A percentile compares a stretch with the other conserved stretches of the same genome.
Evolutionary conservation across 2,329 filamentous ascomycete species (phyloP).

Genomic region (Cytospora mali): DNA sequence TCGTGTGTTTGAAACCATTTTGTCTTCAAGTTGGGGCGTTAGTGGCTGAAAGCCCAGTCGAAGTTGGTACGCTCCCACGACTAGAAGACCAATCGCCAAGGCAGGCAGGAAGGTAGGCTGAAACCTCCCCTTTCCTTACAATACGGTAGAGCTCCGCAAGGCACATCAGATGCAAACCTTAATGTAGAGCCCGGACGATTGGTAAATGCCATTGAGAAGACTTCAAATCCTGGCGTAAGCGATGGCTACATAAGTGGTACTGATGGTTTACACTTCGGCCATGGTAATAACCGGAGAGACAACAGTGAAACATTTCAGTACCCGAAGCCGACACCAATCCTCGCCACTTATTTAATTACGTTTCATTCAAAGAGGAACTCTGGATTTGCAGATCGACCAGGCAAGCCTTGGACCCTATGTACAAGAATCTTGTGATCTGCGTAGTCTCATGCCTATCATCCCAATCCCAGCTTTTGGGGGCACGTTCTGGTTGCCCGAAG

Average conservation of each 20-base stretch:
- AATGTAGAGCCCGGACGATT: background rate
- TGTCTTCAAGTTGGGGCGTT: background rate
- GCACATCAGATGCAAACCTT: background rate
- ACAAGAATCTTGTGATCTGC: slow-evolving; percentile 26
- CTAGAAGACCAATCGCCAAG: background rate
- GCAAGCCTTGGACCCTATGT: slow-evolving; percentile 37
- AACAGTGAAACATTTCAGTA: slow-evolving; percentile 11
- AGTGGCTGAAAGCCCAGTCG: background rate
- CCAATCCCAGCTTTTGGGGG: background rate
- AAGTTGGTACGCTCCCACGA: background rate
- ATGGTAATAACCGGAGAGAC: slow-evolving; percentile 7
- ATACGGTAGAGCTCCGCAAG: background rate
- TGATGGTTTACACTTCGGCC: background rate
- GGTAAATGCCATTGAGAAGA: background rate
- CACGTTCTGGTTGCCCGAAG: background rate
- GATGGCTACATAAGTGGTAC: too few species aligned
- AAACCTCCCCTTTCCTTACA: background rate
- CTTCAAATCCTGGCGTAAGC: background rate
- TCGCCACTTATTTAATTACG: slow-evolving; percentile 4
- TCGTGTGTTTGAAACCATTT: background rate
- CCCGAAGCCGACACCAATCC: slow-evolving; percentile 13
- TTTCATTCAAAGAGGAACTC: background rate
- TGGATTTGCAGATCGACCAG: slow-evolving; percentile 25
- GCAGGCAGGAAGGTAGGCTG: background rate
- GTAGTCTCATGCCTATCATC: slow-evolving; percentile 24